Evolutionary conservation across 345 rosid genomes (phyloP), one percentile per base, ranked within the genome.

Genomic region (Populus euphratica): DNA sequence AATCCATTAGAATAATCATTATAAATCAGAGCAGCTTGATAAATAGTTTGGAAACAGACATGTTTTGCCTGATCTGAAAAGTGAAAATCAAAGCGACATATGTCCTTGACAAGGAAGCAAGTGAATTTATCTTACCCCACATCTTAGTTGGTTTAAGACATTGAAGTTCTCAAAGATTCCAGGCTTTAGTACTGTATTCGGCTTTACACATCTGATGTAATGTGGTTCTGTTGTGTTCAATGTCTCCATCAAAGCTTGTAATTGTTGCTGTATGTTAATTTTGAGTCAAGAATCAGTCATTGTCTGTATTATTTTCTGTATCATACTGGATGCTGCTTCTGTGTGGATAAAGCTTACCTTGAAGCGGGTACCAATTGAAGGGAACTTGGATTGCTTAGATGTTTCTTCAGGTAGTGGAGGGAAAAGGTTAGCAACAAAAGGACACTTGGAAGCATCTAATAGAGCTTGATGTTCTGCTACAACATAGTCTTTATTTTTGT

Each of bases 381-480:
- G 89, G 84, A 91, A 91, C 81, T 91, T 91, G 76, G 95, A 89
- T 70, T 89, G 90, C 83, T 89, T 89, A 35, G 93, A 89, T 80
- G 93, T 77, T 80, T 91, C 95, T 74, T 88, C 95, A 33, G 93
- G 87, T 43, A 83, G 83, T 73, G 91, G 92, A 72, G 95, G 95
- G 79, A 91, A 89, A 76, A 91, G 87, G 75, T 85, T 86, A 65
- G 90, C 90, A n/a, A 89, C 93, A 80, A 91, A 91, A 69, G 83
- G 79, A 77, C 93, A 89, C 59, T 74, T 78, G 18, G 95, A 91
- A 61, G 90, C 95, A 78, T 86, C 74, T 78, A 91, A 69, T 44
- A 91, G 75, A 68, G 88, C 95, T 84, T 89, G 96, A 87, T 91
- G 93, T 84, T 91, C 96, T 76, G 96, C 90, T 71, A 89, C 93